A percentile compares a stretch with the other conserved stretches of the same genome.
phyloP scores from a whole-genome alignment of 768 basidiomycete species.

The Termitomyces eurrhizus region DNA sequence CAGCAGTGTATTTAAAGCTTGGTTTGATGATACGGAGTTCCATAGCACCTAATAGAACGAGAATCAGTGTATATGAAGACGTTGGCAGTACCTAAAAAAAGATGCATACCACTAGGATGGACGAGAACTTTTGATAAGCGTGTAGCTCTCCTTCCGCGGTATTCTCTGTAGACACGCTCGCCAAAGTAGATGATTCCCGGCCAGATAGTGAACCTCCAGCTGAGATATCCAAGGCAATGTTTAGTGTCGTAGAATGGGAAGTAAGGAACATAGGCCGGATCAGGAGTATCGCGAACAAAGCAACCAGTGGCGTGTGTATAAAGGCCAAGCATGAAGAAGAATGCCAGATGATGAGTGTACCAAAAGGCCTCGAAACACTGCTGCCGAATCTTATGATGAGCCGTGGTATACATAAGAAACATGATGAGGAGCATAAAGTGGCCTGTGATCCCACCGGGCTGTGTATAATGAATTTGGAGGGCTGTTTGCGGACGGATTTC shows the following conservation, averaged over 20 bases:
- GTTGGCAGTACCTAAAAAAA: background rate
- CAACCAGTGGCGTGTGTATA: constrained; percentile 92
- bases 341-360: constrained; percentile 94
- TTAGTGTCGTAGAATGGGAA: constrained; percentile 89
- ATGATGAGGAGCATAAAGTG: constrained; percentile 95
- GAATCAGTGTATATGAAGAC: constrained; percentile 3
- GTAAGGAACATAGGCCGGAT: constrained; percentile 60
- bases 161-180: constrained; percentile 82
- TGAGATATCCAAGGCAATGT: constrained; percentile 89
- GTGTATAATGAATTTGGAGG: constrained; percentile 81
- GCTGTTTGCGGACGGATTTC: constrained; percentile 80
- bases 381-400: constrained; percentile 81
- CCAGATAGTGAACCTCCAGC: constrained; percentile 92
- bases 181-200: constrained; percentile 86
- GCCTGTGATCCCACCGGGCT: constrained; percentile 89
- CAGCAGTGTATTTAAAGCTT: constrained; percentile 86
- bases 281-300: constrained; percentile 83
- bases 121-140: constrained; percentile 81
- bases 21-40: constrained; percentile 91
- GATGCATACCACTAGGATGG: constrained; percentile 73
- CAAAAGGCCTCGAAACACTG: constrained; percentile 96
- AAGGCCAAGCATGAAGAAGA: constrained; percentile 91
- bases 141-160: constrained; percentile 75
- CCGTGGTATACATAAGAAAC: constrained; percentile 90
- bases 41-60: constrained; percentile 64